Conservation (phyloP, 2,329 filamentous ascomycete species). For the Fusarium keratoplasticum region DNA sequence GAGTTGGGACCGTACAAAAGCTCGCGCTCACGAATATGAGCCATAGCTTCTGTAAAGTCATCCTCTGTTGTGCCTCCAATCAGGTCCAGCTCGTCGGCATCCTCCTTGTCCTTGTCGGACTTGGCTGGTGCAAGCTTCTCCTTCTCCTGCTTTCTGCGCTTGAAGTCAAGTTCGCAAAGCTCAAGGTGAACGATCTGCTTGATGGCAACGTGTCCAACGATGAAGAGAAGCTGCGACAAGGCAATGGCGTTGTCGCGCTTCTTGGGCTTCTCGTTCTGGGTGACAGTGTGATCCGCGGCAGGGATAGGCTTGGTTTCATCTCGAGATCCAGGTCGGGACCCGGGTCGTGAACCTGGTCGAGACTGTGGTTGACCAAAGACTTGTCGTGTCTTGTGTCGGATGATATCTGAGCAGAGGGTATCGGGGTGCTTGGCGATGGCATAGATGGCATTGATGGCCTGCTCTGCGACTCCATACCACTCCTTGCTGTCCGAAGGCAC, state of each 20-base stretch:
- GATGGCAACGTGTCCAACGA: slow-evolving; percentile 95
- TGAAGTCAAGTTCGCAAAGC: slow-evolving; percentile 97
- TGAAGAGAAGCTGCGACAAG: slow-evolving; percentile 91
- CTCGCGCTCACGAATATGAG: slow-evolving; percentile 85
- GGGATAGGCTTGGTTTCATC: slow-evolving; percentile 53
- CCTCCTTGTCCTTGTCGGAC: slow-evolving; percentile 67
- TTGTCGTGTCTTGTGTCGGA: slow-evolving; percentile 85
- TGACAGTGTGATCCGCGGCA: slow-evolving; percentile 50
- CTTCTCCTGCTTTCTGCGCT: slow-evolving; percentile 91
- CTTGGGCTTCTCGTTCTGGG: slow-evolving; percentile 57
- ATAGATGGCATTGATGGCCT: slow-evolving; percentile 96
- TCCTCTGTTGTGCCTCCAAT: slow-evolving; percentile 97
- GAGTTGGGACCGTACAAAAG: slow-evolving; percentile 85
- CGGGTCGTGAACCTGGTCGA: slow-evolving; percentile 57
- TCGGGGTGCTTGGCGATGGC: slow-evolving; percentile 94
- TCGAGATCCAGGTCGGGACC: slow-evolving; percentile 61
- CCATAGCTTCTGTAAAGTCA: slow-evolving; percentile 89
- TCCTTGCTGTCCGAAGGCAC: slow-evolving; percentile 91
- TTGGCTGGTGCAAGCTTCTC: slow-evolving; percentile 71
- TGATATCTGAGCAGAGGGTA: slow-evolving; percentile 88
- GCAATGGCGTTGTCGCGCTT: slow-evolving; percentile 76
- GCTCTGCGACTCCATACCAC: slow-evolving; percentile 95
- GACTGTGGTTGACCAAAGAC: slow-evolving; percentile 72
- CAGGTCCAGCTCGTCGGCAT: slow-evolving; percentile 91
- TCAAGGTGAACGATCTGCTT: slow-evolving; percentile 99